These are phyloP conservation scores for Colletotrichum australisinense DNA, from an alignment of 2,329 filamentous ascomycete species.

Conservation along the genomic window DNA sequence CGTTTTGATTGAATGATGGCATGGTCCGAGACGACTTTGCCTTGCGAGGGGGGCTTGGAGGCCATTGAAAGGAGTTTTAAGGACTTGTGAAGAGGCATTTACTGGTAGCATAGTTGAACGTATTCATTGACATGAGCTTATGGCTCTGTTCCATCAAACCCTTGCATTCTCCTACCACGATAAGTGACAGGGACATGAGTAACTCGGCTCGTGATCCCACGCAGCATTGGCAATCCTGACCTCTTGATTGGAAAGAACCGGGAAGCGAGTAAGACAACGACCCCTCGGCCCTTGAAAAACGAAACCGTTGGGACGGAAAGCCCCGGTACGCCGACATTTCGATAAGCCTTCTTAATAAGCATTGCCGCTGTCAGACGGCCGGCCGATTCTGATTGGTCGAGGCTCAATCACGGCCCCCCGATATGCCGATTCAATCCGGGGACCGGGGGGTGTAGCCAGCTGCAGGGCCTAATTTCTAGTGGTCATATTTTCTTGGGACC, in stretches of 20 bases:
- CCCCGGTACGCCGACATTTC: constrained; percentile 17
- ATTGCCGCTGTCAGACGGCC: background rate
- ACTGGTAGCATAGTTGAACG: constrained; percentile 22
- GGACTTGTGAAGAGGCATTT: constrained; percentile 1
- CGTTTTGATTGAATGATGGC: constrained; percentile 15
- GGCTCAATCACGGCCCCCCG: background rate
- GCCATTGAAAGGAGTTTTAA: constrained; percentile 18
- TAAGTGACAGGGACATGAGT: background rate
- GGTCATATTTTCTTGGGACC: constrained; percentile 18
- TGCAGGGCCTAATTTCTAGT: constrained; percentile 28
- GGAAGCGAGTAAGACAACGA: background rate
- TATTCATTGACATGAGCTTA: constrained; percentile 4
- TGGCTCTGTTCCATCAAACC: background rate
- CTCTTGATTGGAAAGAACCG: constrained; percentile 20
- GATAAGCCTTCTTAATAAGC: constrained; percentile 20
- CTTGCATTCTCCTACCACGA: background rate
- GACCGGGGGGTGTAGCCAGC: constrained; percentile 8
- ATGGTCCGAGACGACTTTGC: constrained; percentile 2
- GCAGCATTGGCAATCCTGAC: constrained; percentile 14
- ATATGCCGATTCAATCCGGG: constrained; percentile 38
- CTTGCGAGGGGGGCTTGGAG: constrained; percentile 27
- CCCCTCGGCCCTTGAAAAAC: background rate
- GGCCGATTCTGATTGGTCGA: constrained; percentile 5
- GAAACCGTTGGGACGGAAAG: constrained; percentile 32
- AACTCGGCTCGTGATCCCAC: background rate